Evolutionary conservation across 345 rosid species (phyloP).

Genomic region (Populus simonii): DNA sequence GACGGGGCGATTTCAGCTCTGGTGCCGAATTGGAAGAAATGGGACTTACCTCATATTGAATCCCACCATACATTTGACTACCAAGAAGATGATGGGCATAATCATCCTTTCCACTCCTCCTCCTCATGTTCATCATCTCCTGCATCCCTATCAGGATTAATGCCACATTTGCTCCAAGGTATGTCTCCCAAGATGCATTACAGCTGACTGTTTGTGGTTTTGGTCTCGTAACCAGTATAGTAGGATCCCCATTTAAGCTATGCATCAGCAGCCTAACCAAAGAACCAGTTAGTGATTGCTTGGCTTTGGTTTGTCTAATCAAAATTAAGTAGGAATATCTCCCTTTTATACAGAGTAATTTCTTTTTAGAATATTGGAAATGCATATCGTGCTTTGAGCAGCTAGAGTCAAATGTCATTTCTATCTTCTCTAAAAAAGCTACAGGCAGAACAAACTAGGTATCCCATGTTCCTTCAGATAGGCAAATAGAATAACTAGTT

Average conservation of each 20-base stretch:
- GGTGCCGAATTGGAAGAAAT: slow-evolving; percentile 44
- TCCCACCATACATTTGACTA: slow-evolving; percentile 23
- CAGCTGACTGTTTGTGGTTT: background rate
- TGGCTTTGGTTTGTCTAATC: background rate
- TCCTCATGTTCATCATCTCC: slow-evolving; percentile 60
- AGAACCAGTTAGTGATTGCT: background rate
- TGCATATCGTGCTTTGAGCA: background rate
- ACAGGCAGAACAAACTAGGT: background rate
- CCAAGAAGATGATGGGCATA: slow-evolving; percentile 37
- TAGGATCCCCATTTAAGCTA: background rate
- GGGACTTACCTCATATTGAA: slow-evolving; percentile 18
- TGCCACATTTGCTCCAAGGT: slow-evolving; percentile 52
- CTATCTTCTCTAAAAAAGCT: background rate
- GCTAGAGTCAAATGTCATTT: no score
- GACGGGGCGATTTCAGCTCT: slow-evolving; percentile 58
- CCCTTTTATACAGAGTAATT: background rate
- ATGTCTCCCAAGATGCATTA: background rate
- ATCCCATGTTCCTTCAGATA: background rate
- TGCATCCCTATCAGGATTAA: slow-evolving; percentile 45
- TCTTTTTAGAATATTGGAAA: background rate
- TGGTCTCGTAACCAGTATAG: background rate
- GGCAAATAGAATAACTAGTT: background rate
- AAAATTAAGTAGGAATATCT: background rate
- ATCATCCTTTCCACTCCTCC: slow-evolving; percentile 40
- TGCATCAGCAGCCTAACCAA: background rate